Evolutionary conservation across 768 basidiomycete species (phyloP).

Genomic region (Aureoboletus auriporus): DNA sequence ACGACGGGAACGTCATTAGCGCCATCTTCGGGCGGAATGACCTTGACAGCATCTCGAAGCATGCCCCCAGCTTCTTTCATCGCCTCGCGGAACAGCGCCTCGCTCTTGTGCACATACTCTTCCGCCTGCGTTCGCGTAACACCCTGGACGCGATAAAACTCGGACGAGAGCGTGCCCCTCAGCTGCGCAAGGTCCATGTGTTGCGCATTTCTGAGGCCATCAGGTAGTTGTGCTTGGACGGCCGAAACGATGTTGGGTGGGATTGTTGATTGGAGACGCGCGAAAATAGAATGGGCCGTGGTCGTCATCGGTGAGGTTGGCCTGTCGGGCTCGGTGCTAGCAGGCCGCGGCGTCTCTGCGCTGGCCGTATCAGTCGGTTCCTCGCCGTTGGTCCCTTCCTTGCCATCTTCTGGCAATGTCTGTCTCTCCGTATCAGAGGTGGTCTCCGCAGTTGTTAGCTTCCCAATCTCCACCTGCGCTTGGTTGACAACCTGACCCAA

Average conservation of each 20-base stretch:
- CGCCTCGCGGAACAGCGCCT: slow-evolving; percentile 58
- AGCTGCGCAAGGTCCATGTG: slow-evolving; percentile 68
- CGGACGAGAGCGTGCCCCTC: slow-evolving; percentile 55
- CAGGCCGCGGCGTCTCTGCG: slow-evolving; percentile 15
- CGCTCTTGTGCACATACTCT: slow-evolving; percentile 78
- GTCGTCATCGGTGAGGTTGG: slow-evolving; percentile 16
- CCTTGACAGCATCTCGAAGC: slow-evolving; percentile 85
- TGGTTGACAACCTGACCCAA: slow-evolving; percentile 68
- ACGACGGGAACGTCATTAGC: slow-evolving; percentile 33
- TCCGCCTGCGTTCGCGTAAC: slow-evolving; percentile 74
- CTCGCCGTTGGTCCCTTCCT: slow-evolving; percentile 22
- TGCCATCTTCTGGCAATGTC: slow-evolving; percentile 11
- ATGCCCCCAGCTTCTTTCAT: slow-evolving; percentile 80
- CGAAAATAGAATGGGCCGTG: slow-evolving; percentile 48
- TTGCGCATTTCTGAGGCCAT: slow-evolving; percentile 58
- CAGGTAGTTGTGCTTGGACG: slow-evolving; percentile 65
- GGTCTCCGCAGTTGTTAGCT: slow-evolving; percentile 42
- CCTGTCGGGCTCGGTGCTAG: slow-evolving; percentile 16
- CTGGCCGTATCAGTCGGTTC: slow-evolving; percentile 26
- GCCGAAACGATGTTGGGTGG: slow-evolving; percentile 70
- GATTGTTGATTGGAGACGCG: slow-evolving; percentile 68
- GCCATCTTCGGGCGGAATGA: slow-evolving; percentile 74
- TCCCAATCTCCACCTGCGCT: slow-evolving; percentile 73
- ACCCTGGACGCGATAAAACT: slow-evolving; percentile 73
- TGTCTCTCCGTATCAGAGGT: slow-evolving; percentile 4